These are phyloP conservation scores for Galeopsis tetrahit DNA, from an alignment of 257 asterid species.

Conservation along the genomic window DNA sequence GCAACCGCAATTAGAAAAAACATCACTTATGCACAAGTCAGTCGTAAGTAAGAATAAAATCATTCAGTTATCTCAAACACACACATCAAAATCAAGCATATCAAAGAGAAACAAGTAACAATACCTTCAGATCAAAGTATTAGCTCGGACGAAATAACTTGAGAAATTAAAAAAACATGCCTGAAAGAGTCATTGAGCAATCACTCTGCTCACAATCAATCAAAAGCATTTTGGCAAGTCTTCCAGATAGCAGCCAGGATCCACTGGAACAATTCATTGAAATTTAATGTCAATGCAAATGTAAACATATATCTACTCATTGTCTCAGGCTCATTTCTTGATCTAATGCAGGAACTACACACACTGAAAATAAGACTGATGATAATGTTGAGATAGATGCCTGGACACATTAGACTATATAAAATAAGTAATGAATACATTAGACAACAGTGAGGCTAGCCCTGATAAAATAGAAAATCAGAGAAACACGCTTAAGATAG, in stretches of 20 bases:
- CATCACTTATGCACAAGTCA: slow-evolving; percentile 3
- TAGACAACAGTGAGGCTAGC: neutral
- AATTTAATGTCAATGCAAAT: slow-evolving; percentile 31
- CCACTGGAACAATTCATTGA: slow-evolving; percentile 52
- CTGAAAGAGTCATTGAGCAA: slow-evolving; percentile 88
- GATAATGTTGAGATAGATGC: neutral
- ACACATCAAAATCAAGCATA: neutral
- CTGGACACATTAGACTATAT: neutral
- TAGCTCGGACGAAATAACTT: neutral
- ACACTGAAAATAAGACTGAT: neutral
- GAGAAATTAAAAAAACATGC: slow-evolving; percentile 47
- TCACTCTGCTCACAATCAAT: slow-evolving; percentile 91
- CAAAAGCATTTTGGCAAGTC: slow-evolving; percentile 90
- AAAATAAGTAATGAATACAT: neutral
- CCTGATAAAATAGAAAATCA: neutral
- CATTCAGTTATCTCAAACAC: neutral
- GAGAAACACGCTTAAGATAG: neutral
- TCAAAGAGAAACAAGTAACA: slow-evolving; percentile 14
- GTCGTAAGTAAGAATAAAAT: neutral
- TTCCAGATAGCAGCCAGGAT: slow-evolving; percentile 93
- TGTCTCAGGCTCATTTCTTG: slow-evolving; percentile 11
- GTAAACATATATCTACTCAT: slow-evolving; percentile 11
- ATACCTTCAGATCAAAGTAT: slow-evolving; percentile 13
- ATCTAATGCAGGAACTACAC: slow-evolving; percentile 10
- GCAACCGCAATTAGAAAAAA: neutral